Evolutionary conservation across 1,139 yeast genomes (phyloP).

Genomic region (Magnusiomyces magnusii): DNA sequence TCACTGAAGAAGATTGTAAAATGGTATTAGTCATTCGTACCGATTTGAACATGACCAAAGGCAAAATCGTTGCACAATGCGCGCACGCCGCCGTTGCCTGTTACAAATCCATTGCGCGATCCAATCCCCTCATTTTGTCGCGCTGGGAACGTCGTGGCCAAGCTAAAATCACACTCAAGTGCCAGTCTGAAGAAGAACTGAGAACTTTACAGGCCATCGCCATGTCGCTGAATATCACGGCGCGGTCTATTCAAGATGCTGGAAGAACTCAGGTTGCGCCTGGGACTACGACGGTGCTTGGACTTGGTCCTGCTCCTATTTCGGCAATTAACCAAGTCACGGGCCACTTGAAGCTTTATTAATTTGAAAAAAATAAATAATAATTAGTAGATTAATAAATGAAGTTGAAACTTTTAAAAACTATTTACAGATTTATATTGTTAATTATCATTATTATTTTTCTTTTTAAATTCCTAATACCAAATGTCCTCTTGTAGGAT

Average conservation of each 20-base stretch:
- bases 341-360: constrained; percentile 67
- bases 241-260: constrained; percentile 84
- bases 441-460: no score
- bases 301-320: constrained; percentile 97
- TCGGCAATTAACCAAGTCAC: constrained; percentile 72
- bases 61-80: constrained; percentile 97
- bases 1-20: constrained; percentile 67
- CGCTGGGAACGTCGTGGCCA: constrained; percentile 86
- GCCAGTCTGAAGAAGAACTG: constrained; percentile 63
- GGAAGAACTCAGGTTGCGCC: constrained; percentile 95
- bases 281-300: constrained; percentile 91
- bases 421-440: no score
- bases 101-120: constrained; percentile 57
- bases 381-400: neutral
- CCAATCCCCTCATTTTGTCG: constrained; percentile 36
- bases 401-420: neutral
- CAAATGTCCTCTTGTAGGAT: constrained; percentile 28
- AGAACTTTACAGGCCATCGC: constrained; percentile 76
- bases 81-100: constrained; percentile 95
- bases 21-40: constrained; percentile 87
- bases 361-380: constrained; percentile 11
- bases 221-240: constrained; percentile 66
- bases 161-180: constrained; percentile 86
- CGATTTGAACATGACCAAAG: constrained; percentile 88
- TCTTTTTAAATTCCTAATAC: constrained; percentile 24